These are phyloP conservation scores for Cocos nucifera DNA, from an alignment of 176 grass and related monocot species.

Conservation along the genomic window DNA sequence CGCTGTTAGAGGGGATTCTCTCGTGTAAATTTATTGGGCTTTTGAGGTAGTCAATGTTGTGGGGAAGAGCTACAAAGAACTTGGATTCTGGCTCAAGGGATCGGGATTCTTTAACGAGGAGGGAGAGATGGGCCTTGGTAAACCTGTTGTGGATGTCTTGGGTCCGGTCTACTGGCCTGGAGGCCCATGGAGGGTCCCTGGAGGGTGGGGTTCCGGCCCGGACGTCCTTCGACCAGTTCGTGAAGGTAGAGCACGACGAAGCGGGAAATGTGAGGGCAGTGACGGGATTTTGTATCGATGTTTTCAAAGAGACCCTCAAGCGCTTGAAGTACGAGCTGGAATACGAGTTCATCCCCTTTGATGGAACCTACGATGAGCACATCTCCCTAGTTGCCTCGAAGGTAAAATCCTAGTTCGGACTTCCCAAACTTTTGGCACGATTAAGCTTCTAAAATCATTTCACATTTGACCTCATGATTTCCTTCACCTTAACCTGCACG, in stretches of 20 bases:
- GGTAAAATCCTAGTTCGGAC: conserved; percentile 9
- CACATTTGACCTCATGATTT: too few species aligned
- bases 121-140: background rate
- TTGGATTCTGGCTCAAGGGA: conserved; percentile 23
- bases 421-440: too few species aligned
- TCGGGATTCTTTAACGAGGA: conserved; percentile 13
- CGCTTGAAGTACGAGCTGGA: conserved; percentile 18
- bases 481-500: too few species aligned
- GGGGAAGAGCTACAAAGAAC: background rate
- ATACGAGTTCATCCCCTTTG: conserved; percentile 5
- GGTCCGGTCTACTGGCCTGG: conserved; percentile 21
- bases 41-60: conserved; percentile 22
- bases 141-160: background rate
- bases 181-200: conserved; percentile 1
- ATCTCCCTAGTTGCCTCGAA: conserved; percentile 10
- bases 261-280: background rate
- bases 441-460: too few species aligned
- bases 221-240: conserved; percentile 12
- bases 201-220: conserved; percentile 22
- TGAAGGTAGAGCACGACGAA: conserved; percentile 6
- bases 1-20: background rate
- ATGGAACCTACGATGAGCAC: conserved; percentile 17
- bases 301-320: conserved; percentile 18
- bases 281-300: conserved; percentile 30
- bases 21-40: conserved; percentile 5